Evolutionary conservation across 495 filamentous ascomycete genomes (phyloP), one percentile per base, ranked within the genome.

Genomic region (Penicillium verhagenii): DNA sequence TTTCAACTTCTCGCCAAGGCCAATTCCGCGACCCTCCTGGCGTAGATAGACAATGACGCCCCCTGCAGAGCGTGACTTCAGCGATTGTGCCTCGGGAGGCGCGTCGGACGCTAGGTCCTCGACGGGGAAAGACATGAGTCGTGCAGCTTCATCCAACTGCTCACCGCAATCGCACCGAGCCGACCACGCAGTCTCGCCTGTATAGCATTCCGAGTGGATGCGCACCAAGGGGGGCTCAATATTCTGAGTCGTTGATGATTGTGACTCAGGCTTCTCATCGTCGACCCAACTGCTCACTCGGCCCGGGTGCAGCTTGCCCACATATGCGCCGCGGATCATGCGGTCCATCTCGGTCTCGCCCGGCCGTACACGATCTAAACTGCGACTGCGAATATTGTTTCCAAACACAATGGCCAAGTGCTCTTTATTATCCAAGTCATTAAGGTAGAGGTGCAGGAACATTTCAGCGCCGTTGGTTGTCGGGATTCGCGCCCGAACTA

Each of bases 361-460:
- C 10, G 88, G 86, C 31, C 88, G 77, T 31, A 85, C 83, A 24
- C 84, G 82, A 69, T 97, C 91, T 28, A 98, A 76, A 21, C 86
- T 90, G 47, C 77, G 79, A 60, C 86, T 91, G 40, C 95, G 80
- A 58, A 98, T 97, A 23, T 81, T 78, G 48, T 84, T 79, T 3
- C 94, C 94, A 67, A 98, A 98, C 1, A 97, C 94, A 57, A 98
- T 97, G n/a, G 94, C 94, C 33, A 97, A 74, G 70, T 98, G 94
- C 65, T 98, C 94, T 72, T 98, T 98, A 48, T 87, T 88, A 67
- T 98, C 94, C 18, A 91, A 79, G 60, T 87, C 87, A 70, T 97
- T 98, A 46, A 86, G 86, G 72, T 97, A 98, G 3, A 98, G 79
- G 68, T 98, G 94, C 33, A 98, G 77, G 65, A 95, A 98, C 90